These are phyloP conservation scores for Cyclanthera cordifolia DNA, from an alignment of 306 rosid genomes.

Conservation along the genomic window DNA sequence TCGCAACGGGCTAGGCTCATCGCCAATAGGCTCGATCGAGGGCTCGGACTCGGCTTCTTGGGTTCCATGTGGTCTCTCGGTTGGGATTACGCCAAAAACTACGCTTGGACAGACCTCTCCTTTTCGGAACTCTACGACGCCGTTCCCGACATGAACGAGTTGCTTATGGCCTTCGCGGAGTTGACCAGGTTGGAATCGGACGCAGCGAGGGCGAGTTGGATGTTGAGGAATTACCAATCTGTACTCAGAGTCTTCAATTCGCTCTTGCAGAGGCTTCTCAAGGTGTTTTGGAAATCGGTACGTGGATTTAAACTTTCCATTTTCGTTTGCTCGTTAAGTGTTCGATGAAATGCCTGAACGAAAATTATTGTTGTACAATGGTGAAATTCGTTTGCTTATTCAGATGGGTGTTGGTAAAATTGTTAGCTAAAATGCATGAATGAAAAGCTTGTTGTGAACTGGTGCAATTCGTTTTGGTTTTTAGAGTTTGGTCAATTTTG, in stretches of 20 bases:
- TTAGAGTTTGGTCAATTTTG: no score
- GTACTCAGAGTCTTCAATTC: conserved; percentile 34
- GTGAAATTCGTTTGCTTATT: no score
- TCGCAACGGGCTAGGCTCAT: conserved; percentile 37
- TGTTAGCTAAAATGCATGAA: no score
- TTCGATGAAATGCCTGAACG: not conserved
- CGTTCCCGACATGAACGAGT: conserved; percentile 42
- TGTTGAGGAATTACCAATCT: conserved; percentile 37
- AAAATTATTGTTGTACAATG: no score
- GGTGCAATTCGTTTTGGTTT: no score
- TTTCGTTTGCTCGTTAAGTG: not conserved
- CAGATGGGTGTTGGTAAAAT: no score
- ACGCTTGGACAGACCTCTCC: conserved; percentile 43
- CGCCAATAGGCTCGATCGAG: conserved; percentile 39
- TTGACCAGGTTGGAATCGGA: conserved; percentile 40
- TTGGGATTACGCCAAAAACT: conserved; percentile 51
- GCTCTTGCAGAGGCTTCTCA: conserved; percentile 34
- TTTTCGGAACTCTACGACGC: conserved; percentile 36
- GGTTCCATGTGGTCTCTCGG: conserved; percentile 35
- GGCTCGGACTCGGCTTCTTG: conserved; percentile 37
- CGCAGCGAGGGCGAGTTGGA: conserved; percentile 38
- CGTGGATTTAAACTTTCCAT: not conserved
- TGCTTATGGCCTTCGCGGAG: conserved; percentile 40
- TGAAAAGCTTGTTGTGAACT: no score
- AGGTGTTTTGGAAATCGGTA: conserved; percentile 54